Percentiles rank a stretch among this genome's conserved stretches.
Conservation (phyloP, 495 filamentous ascomycete species). For the Melanomma pulvis-pyrius region DNA sequence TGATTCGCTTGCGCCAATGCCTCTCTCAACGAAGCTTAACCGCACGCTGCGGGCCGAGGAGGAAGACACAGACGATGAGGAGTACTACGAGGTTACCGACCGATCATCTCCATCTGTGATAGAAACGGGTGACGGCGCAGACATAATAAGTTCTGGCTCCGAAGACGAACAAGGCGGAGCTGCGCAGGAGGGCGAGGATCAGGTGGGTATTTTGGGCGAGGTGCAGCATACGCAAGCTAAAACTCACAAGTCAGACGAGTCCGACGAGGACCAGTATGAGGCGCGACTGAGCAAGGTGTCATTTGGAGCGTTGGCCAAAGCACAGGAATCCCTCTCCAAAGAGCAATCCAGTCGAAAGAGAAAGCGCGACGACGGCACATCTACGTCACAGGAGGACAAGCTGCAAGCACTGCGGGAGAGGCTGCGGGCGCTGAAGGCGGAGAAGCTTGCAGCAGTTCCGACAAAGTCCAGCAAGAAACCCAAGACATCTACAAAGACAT, state of each 20-base stretch:
- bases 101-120: slow-evolving; percentile 41
- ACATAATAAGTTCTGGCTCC: slow-evolving; percentile 22
- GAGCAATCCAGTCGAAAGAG: slow-evolving; percentile 48
- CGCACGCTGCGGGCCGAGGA: slow-evolving; percentile 33
- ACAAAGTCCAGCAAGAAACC: slow-evolving; percentile 19
- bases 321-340: slow-evolving; percentile 67
- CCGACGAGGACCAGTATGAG: slow-evolving; percentile 46
- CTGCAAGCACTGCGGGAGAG: slow-evolving; percentile 39
- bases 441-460: slow-evolving; percentile 19
- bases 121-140: slow-evolving; percentile 37
- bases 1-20: slow-evolving; percentile 8
- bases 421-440: slow-evolving; percentile 40
- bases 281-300: slow-evolving; percentile 58
- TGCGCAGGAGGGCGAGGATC: slow-evolving; percentile 33
- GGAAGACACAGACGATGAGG: slow-evolving; percentile 36
- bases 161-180: slow-evolving; percentile 26
- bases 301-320: slow-evolving; percentile 85
- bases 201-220: background rate
- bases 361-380: slow-evolving; percentile 49
- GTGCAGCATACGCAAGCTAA: slow-evolving; percentile 4
- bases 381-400: slow-evolving; percentile 41
- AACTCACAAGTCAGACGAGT: slow-evolving; percentile 33
- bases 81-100: slow-evolving; percentile 35
- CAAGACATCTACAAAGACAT: slow-evolving; percentile 6
- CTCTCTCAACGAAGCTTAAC: slow-evolving; percentile 28